A percentile compares a stretch with the other conserved stretches of the same genome.
phyloP scores from a whole-genome alignment of 176 grass and related monocot genomes.

The Carex littledalei region DNA sequence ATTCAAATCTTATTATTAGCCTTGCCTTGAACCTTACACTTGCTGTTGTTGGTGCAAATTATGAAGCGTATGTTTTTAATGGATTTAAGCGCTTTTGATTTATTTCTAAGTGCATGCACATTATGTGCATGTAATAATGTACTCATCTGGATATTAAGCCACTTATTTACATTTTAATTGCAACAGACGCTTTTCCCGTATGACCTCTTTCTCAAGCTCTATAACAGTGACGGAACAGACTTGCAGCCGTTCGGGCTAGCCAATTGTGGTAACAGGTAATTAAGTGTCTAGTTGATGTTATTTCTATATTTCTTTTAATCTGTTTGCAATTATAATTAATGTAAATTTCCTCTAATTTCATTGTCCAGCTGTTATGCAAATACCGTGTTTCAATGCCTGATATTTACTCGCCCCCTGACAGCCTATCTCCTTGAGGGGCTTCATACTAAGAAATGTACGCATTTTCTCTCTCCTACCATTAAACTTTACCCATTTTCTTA shows the following conservation, averaged over 20 bases:
- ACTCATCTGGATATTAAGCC: not conserved
- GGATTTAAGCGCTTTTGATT: not conserved
- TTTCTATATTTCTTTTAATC: conserved; percentile 16
- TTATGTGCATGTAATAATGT: not conserved
- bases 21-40: not conserved
- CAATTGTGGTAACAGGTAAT: conserved; percentile 94
- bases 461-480: conserved; percentile 11
- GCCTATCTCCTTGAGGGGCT: conserved; percentile 66
- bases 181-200: conserved; percentile 64
- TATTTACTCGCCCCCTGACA: conserved; percentile 82
- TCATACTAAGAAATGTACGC: conserved; percentile 78
- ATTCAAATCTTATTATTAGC: not conserved
- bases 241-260: conserved; percentile 64
- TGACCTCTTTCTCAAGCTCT: conserved; percentile 61
- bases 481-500: not conserved
- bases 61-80: not conserved
- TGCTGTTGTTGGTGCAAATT: not conserved
- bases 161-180: conserved; percentile 1
- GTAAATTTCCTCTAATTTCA: conserved; percentile 30
- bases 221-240: conserved; percentile 63
- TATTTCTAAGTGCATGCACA: not conserved
- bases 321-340: not conserved
- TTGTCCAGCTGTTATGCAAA: conserved; percentile 89
- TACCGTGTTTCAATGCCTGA: conserved; percentile 83
- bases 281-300: conserved; percentile 33